These are phyloP conservation scores for Acanthochlamys bracteata DNA, from an alignment of 106 monocot genomes.

Conservation along the genomic window DNA sequence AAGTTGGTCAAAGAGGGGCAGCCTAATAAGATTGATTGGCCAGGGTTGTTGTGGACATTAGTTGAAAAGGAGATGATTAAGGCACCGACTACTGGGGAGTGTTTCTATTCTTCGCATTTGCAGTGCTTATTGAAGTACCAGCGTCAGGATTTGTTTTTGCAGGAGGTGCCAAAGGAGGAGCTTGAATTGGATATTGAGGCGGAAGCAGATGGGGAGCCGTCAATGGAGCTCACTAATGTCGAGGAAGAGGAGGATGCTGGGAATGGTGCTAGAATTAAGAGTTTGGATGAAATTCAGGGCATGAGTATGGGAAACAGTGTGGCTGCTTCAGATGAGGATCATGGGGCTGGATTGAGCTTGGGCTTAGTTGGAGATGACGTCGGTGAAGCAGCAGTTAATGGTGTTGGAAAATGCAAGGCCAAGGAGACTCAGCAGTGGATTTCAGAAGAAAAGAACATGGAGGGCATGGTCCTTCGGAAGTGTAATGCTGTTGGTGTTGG, in stretches of 20 bases:
- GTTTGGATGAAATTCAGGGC: slow-evolving; percentile 9
- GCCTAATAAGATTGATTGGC: slow-evolving; percentile 79
- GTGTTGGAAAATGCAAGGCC: neutral
- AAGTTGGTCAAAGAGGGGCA: slow-evolving; percentile 53
- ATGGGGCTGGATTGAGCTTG: slow-evolving; percentile 19
- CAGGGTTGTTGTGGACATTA: slow-evolving; percentile 63
- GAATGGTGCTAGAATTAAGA: neutral
- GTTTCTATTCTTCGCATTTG: slow-evolving; percentile 72
- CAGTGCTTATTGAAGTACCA: slow-evolving; percentile 69
- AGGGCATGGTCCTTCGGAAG: slow-evolving; percentile 12
- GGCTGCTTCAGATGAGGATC: slow-evolving; percentile 11
- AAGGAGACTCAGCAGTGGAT: slow-evolving; percentile 8
- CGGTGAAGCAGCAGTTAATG: slow-evolving; percentile 3
- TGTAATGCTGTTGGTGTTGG: slow-evolving; percentile 7
- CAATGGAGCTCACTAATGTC: slow-evolving; percentile 5
- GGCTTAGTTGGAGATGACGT: slow-evolving; percentile 11
- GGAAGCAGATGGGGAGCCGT: neutral
- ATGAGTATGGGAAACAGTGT: slow-evolving; percentile 8
- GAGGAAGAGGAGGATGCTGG: slow-evolving; percentile 35
- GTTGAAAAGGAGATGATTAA: slow-evolving; percentile 73
- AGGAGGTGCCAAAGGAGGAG: slow-evolving; percentile 1
- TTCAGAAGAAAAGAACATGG: slow-evolving; percentile 6
- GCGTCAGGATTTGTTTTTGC: slow-evolving; percentile 39
- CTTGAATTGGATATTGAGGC: neutral
- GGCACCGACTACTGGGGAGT: slow-evolving; percentile 45